A percentile compares a stretch with the other conserved stretches of the same genome.
Evolutionary conservation across 768 basidiomycete genomes (phyloP).

Genomic region (Epithele typhae): DNA sequence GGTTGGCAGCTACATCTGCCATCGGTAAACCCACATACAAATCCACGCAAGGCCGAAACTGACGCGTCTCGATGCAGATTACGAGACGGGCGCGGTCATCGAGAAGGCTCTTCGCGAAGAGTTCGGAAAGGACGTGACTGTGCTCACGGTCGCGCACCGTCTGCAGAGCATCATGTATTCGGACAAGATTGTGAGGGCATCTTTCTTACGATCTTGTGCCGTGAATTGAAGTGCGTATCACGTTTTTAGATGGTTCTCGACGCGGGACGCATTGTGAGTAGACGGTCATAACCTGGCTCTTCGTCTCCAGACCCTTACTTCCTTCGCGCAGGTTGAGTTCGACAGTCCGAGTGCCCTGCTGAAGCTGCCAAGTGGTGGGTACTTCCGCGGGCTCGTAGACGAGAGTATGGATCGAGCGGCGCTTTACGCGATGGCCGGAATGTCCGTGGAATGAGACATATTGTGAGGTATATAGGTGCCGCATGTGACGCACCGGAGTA

Average conservation of each 20-base stretch:
- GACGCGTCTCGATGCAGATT: constrained; percentile 25
- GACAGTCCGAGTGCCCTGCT: too few species aligned
- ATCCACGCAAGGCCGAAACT: too few species aligned
- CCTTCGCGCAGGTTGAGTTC: too few species aligned
- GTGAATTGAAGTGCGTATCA: not conserved
- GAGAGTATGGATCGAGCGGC: too few species aligned
- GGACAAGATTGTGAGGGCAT: constrained; percentile 44
- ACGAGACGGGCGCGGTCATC: constrained; percentile 40
- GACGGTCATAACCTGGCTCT: too few species aligned
- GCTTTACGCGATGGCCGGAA: too few species aligned
- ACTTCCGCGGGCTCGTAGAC: too few species aligned
- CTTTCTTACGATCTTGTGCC: not conserved
- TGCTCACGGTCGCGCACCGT: constrained; percentile 46
- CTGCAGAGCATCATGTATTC: constrained; percentile 43
- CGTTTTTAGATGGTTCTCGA: constrained; percentile 38
- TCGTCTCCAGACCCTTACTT: too few species aligned
- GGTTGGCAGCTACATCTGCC: constrained; percentile 41
- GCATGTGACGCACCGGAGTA: too few species aligned
- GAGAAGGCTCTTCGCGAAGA: constrained; percentile 37
- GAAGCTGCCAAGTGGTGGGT: constrained; percentile 21
- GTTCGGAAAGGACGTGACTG: constrained; percentile 35
- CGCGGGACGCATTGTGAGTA: constrained; percentile 35
- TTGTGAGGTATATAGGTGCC: too few species aligned
- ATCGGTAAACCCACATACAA: constrained; percentile 28
- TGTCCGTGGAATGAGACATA: too few species aligned